Evolutionary conservation across 1,284 basidiomycete genomes (phyloP).

Genomic region (Moesziomyces antarcticus): DNA sequence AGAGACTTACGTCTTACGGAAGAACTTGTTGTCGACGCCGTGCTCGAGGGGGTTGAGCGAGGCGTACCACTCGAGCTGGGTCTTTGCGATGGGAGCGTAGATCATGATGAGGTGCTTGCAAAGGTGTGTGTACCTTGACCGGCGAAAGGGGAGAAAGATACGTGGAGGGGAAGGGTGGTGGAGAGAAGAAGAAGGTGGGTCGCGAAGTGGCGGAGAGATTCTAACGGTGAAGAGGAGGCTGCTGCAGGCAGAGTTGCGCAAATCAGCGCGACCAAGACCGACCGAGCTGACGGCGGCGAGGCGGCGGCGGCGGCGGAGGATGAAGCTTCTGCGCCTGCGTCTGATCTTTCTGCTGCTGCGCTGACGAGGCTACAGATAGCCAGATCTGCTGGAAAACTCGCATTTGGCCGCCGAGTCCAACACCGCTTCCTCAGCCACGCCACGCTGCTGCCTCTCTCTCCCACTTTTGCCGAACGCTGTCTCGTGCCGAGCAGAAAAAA

Average conservation of each 20-base stretch:
- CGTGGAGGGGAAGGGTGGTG: slow-evolving; percentile 2
- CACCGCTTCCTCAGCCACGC: background rate
- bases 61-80: slow-evolving; percentile 67
- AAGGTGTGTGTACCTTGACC: slow-evolving; percentile 13
- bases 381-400: slow-evolving; percentile 34
- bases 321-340: no score
- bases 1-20: slow-evolving; percentile 65
- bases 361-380: slow-evolving; percentile 28
- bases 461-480: background rate
- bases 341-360: no score
- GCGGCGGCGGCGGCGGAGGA: no score
- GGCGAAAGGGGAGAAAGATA: background rate
- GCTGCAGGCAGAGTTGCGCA: no score
- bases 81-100: slow-evolving; percentile 59
- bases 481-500: background rate
- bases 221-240: no score
- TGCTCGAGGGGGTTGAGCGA: slow-evolving; percentile 67
- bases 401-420: slow-evolving; percentile 1
- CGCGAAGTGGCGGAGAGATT: no score
- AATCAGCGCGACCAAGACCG: no score
- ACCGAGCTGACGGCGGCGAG: no score
- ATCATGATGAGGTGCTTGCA: slow-evolving; percentile 37
- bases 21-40: slow-evolving; percentile 63
- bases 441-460: background rate
- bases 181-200: background rate